These are phyloP conservation scores for Diaporthe vexans DNA, from an alignment of 2,329 filamentous ascomycete genomes.

Conservation along the genomic window DNA sequence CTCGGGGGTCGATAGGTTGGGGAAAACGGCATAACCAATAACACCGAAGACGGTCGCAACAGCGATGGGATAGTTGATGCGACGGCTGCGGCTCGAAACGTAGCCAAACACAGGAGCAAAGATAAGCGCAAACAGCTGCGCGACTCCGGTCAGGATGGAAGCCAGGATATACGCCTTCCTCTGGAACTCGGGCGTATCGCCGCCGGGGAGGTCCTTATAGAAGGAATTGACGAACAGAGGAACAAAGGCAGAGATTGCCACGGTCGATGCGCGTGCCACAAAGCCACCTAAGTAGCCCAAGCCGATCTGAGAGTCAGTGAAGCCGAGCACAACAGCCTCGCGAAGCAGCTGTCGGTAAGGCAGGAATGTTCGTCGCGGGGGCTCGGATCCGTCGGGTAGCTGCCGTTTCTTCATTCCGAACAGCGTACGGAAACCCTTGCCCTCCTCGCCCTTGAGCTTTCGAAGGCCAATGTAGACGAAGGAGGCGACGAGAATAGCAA, in stretches of 20 bases:
- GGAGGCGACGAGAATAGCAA: slow-evolving; percentile 80
- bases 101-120: slow-evolving; percentile 91
- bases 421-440: slow-evolving; percentile 77
- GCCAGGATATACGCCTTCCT: slow-evolving; percentile 89
- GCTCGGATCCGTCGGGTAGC: slow-evolving; percentile 42
- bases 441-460: slow-evolving; percentile 78
- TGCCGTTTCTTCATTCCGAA: slow-evolving; percentile 55
- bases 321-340: slow-evolving; percentile 77
- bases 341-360: slow-evolving; percentile 73
- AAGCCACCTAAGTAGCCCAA: slow-evolving; percentile 95
- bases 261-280: slow-evolving; percentile 92
- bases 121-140: slow-evolving; percentile 87
- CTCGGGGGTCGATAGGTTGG: slow-evolving; percentile 82
- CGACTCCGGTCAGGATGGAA: slow-evolving; percentile 88
- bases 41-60: slow-evolving; percentile 81
- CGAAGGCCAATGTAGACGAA: slow-evolving; percentile 85
- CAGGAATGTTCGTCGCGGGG: slow-evolving; percentile 51
- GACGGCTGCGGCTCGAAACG: slow-evolving; percentile 76
- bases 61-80: slow-evolving; percentile 81
- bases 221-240: slow-evolving; percentile 94
- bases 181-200: slow-evolving; percentile 73
- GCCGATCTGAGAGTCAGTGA: slow-evolving; percentile 82
- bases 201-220: slow-evolving; percentile 80
- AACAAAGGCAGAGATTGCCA: slow-evolving; percentile 95
- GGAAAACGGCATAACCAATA: slow-evolving; percentile 82